Percentiles rank a stretch among this genome's conserved stretches.
phyloP scores from a whole-genome alignment of 768 basidiomycete species.

The Collybia mongolica region DNA sequence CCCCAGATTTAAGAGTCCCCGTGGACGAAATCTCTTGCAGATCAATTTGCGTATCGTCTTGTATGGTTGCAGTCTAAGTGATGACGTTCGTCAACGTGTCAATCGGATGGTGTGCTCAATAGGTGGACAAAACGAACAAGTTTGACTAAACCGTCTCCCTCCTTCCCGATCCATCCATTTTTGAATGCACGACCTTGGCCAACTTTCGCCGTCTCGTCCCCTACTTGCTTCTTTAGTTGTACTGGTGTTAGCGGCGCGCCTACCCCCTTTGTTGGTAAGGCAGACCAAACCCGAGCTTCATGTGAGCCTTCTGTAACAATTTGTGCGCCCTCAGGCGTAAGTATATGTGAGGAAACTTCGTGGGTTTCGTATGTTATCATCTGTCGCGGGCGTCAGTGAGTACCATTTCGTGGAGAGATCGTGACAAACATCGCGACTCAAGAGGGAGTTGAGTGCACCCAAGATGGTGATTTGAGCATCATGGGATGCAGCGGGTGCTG shows the following conservation, averaged over 20 bases:
- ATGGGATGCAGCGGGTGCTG: conserved; percentile 54
- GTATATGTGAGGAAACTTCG: conserved; percentile 68
- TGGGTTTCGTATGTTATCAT: conserved; percentile 84
- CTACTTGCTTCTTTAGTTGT: conserved; percentile 73
- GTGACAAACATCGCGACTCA: conserved; percentile 73
- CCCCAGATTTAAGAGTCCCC: conserved; percentile 71
- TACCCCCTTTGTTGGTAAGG: conserved; percentile 68
- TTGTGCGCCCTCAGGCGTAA: conserved; percentile 81
- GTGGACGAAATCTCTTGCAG: conserved; percentile 70
- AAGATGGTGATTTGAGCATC: conserved; percentile 85
- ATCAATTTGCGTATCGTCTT: conserved; percentile 75
- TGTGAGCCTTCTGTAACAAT: conserved; percentile 86
- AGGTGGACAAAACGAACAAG: conserved; percentile 54
- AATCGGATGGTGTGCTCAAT: background rate
- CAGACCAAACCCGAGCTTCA: conserved; percentile 93
- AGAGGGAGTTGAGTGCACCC: conserved; percentile 88
- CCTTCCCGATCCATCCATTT: conserved; percentile 94
- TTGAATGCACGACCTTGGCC: conserved; percentile 97
- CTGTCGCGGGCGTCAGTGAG: conserved; percentile 35
- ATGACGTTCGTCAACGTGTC: conserved; percentile 5
- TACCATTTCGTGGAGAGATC: conserved; percentile 6
- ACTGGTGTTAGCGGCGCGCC: conserved; percentile 63
- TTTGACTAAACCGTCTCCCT: conserved; percentile 84
- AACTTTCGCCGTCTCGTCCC: conserved; percentile 87
- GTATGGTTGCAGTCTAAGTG: conserved; percentile 57